These are phyloP conservation scores for Phytophthora sojae DNA, from an alignment of 352 stramenopile genomes.

Conservation along the genomic window DNA sequence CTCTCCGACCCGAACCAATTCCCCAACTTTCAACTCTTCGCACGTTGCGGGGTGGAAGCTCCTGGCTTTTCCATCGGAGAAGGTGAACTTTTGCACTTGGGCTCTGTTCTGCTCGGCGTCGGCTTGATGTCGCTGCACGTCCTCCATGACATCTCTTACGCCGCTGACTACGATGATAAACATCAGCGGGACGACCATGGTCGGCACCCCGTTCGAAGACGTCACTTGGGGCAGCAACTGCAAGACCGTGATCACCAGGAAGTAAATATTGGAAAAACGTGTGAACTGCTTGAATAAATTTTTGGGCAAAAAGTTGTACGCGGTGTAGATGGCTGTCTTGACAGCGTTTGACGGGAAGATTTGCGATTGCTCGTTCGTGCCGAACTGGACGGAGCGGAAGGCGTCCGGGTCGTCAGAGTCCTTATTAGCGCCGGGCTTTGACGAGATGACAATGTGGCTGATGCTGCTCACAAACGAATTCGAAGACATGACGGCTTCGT, in stretches of 20 bases:
- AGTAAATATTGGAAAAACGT: slow-evolving; percentile 93
- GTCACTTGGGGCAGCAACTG: slow-evolving; percentile 87
- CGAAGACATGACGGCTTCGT: slow-evolving; percentile 13
- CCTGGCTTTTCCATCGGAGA: slow-evolving; percentile 20
- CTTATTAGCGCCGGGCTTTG: slow-evolving; percentile 19
- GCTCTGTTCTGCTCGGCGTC: slow-evolving; percentile 72
- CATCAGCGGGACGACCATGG: slow-evolving; percentile 83
- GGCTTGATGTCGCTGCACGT: slow-evolving; percentile 76
- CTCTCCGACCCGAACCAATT: slow-evolving; percentile 80
- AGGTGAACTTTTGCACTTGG: slow-evolving; percentile 34
- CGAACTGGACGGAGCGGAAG: slow-evolving; percentile 45
- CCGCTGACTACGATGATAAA: slow-evolving; percentile 90
- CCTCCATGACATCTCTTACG: slow-evolving; percentile 83
- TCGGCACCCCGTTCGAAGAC: slow-evolving; percentile 82
- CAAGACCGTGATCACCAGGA: slow-evolving; percentile 88
- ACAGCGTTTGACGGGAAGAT: slow-evolving; percentile 57
- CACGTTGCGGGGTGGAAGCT: slow-evolving; percentile 40
- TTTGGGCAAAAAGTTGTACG: slow-evolving; percentile 71
- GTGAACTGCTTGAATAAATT: slow-evolving; percentile 84
- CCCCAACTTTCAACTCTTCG: slow-evolving; percentile 75
- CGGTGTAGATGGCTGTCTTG: slow-evolving; percentile 69
- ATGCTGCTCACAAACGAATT: slow-evolving; percentile 29
- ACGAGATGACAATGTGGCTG: slow-evolving; percentile 27
- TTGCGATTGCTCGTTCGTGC: slow-evolving; percentile 17
- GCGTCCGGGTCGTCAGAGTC: background rate